Conservation (phyloP, 495 filamentous ascomycete genomes). For the Friedmanniomyces endolithicus region DNA sequence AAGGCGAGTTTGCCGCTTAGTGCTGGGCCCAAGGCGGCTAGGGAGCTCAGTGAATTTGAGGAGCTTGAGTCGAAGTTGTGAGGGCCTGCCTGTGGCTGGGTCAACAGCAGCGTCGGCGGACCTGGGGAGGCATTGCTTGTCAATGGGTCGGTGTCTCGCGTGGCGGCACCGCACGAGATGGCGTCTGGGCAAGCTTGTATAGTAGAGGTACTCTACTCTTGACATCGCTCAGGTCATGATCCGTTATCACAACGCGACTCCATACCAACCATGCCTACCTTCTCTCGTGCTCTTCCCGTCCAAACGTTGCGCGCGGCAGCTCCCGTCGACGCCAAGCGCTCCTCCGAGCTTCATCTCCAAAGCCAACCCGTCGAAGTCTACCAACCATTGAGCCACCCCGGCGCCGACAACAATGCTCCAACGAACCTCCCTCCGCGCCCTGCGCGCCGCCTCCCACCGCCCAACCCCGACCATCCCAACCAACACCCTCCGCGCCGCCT, state of each 20-base stretch:
- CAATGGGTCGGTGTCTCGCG: neutral
- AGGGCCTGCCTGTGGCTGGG: conserved; percentile 15
- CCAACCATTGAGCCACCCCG: neutral
- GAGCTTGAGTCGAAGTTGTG: conserved; percentile 67
- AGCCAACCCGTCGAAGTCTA: neutral
- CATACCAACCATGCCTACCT: no score
- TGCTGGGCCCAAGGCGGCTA: conserved; percentile 56
- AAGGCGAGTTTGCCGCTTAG: conserved; percentile 60
- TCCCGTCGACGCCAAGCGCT: no score
- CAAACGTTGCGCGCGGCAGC: no score
- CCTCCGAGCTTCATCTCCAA: neutral
- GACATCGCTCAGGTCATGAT: no score
- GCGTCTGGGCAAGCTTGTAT: neutral
- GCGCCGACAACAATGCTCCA: conserved; percentile 9
- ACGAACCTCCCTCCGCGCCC: neutral
- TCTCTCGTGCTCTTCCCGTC: no score
- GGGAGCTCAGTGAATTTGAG: conserved; percentile 67
- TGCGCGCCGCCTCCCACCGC: neutral
- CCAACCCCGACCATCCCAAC: neutral
- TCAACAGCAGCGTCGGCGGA: no score
- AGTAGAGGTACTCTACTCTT: neutral
- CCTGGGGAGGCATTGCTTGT: neutral
- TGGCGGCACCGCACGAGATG: neutral
- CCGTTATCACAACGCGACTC: no score
- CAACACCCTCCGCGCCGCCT: neutral